These are phyloP conservation scores for Linanthus parryae DNA, from an alignment of 148 eudicot species.

Conservation along the genomic window DNA sequence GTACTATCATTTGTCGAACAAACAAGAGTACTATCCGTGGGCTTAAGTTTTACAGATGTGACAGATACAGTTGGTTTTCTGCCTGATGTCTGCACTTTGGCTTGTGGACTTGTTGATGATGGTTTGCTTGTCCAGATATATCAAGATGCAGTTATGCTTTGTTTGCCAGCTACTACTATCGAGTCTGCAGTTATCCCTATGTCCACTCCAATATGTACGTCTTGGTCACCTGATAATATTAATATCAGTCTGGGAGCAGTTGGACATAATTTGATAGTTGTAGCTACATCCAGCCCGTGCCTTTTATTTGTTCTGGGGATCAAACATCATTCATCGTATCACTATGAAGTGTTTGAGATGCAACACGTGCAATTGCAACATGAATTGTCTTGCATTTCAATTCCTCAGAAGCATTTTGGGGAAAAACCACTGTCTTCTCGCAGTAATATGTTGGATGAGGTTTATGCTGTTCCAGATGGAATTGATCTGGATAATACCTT, in stretches of 20 bases:
- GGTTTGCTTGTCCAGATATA: slow-evolving; percentile 73
- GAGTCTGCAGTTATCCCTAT: slow-evolving; percentile 52
- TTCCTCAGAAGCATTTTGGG: slow-evolving; percentile 43
- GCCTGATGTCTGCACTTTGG: slow-evolving; percentile 91
- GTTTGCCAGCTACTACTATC: slow-evolving; percentile 55
- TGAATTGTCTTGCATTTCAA: slow-evolving; percentile 85
- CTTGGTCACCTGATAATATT: slow-evolving; percentile 73
- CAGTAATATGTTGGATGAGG: slow-evolving; percentile 11
- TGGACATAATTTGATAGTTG: slow-evolving; percentile 60
- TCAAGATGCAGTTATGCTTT: slow-evolving; percentile 66
- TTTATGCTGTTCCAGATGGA: slow-evolving; percentile 33
- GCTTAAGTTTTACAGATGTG: slow-evolving; percentile 90
- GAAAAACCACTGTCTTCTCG: slow-evolving; percentile 20
- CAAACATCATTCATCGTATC: slow-evolving; percentile 32
- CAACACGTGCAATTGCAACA: slow-evolving; percentile 63
- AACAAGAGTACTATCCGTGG: slow-evolving; percentile 93
- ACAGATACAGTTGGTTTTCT: slow-evolving; percentile 82
- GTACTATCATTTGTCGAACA: slow-evolving; percentile 96
- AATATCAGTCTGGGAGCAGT: slow-evolving; percentile 79
- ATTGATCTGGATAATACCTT: slow-evolving; percentile 38
- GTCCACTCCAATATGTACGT: slow-evolving; percentile 52
- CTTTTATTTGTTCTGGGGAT: slow-evolving; percentile 69
- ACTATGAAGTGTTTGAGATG: slow-evolving; percentile 65
- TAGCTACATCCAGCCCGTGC: slow-evolving; percentile 88
- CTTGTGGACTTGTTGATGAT: slow-evolving; percentile 82